Evolutionary conservation across 2,329 filamentous ascomycete genomes (phyloP).

Genomic region (Exophiala mesophila): DNA sequence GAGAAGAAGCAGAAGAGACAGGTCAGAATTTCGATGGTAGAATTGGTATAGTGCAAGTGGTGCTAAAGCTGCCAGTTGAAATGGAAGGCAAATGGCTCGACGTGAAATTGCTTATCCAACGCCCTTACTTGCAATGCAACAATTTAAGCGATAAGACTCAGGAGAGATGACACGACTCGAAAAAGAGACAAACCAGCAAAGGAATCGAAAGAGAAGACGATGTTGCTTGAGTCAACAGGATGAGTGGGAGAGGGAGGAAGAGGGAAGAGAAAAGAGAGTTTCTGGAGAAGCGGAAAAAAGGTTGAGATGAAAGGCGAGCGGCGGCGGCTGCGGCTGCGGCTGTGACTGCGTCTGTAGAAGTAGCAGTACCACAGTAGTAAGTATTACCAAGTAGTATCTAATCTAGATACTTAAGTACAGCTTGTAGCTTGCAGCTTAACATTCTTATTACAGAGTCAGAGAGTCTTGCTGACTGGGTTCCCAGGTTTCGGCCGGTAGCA

Average conservation of each 20-base stretch:
- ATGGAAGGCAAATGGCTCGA: constrained; percentile 27
- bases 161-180: constrained; percentile 13
- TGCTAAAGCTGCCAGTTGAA: constrained; percentile 20
- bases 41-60: constrained; percentile 15
- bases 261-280: constrained; percentile 8
- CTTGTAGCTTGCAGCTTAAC: too few species aligned
- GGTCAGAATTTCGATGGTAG: too few species aligned
- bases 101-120: constrained; percentile 21
- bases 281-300: constrained; percentile 5
- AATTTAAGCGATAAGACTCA: constrained; percentile 25
- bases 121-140: constrained; percentile 26
- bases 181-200: constrained; percentile 17
- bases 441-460: too few species aligned
- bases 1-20: constrained; percentile 15
- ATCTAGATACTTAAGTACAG: too few species aligned
- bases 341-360: not conserved
- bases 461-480: too few species aligned
- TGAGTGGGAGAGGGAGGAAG: constrained; percentile 6
- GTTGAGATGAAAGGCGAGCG: not conserved
- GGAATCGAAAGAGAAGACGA: constrained; percentile 25
- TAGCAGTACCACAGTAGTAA: too few species aligned
- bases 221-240: constrained; percentile 9
- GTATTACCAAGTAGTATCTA: too few species aligned
- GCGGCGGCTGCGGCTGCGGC: constrained; percentile 3
- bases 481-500: too few species aligned